Conservation (phyloP, 306 rosid genomes). For the Citrullus colocynthis region DNA sequence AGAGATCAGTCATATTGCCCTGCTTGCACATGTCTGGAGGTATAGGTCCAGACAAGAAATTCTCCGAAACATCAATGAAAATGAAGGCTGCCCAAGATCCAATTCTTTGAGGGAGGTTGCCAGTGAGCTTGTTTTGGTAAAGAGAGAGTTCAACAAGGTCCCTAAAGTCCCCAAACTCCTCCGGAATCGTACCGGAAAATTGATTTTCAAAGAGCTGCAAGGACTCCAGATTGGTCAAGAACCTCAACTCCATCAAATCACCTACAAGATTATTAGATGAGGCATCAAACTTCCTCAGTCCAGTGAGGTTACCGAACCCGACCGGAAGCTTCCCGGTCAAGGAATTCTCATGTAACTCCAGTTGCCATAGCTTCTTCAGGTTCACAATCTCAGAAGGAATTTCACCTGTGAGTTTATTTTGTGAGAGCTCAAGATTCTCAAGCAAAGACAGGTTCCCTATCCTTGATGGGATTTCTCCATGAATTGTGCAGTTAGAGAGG, state of each 20-base stretch:
- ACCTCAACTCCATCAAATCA: constrained; percentile 47
- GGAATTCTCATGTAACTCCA: constrained; percentile 49
- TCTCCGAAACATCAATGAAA: constrained; percentile 73
- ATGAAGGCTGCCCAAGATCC: constrained; percentile 41
- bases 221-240: constrained; percentile 32
- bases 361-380: constrained; percentile 38
- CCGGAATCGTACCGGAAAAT: constrained; percentile 49
- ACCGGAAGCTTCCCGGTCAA: constrained; percentile 46
- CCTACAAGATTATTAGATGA: constrained; percentile 51
- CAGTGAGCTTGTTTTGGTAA: constrained; percentile 46
- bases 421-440: constrained; percentile 52
- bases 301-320: constrained; percentile 60
- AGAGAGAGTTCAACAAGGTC: constrained; percentile 37
- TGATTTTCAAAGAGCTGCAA: constrained; percentile 48
- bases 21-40: constrained; percentile 74
- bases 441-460: constrained; percentile 66
- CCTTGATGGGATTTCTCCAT: constrained; percentile 41
- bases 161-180: constrained; percentile 52
- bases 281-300: constrained; percentile 43
- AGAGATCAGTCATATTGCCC: constrained; percentile 23
- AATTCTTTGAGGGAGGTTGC: constrained; percentile 57
- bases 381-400: constrained; percentile 49
- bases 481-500: constrained; percentile 53
- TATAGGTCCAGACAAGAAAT: constrained; percentile 51
- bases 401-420: constrained; percentile 39